Evolutionary conservation across 129 eudicot genomes (phyloP).

Genomic region (Rutidosis leptorrhynchoides): DNA sequence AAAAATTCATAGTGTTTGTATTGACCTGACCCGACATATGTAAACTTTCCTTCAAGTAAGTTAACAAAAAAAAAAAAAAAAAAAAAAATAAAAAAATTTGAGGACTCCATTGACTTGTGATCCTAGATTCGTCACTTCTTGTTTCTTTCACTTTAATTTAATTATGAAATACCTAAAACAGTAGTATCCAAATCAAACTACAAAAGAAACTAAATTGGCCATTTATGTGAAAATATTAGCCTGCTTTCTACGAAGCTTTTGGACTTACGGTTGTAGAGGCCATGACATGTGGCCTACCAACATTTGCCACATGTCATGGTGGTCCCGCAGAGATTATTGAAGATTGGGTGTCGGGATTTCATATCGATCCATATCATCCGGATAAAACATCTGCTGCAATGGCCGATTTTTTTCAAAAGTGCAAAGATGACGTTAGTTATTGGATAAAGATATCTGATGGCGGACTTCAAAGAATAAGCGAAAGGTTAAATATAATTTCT

Average conservation of each 20-base stretch:
- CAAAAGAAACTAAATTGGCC: too few species aligned
- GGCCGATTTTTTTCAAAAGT: slow-evolving; percentile 60
- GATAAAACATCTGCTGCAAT: slow-evolving; percentile 55
- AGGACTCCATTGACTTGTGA: too few species aligned
- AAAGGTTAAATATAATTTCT: too few species aligned
- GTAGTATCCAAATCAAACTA: too few species aligned
- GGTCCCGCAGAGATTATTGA: slow-evolving; percentile 92
- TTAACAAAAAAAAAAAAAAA: too few species aligned
- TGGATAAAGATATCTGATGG: slow-evolving; percentile 70
- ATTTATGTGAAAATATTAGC: slow-evolving; percentile 39
- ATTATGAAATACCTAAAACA: too few species aligned
- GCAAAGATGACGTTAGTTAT: slow-evolving; percentile 59
- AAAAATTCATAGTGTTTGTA: too few species aligned
- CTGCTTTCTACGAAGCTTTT: slow-evolving; percentile 95
- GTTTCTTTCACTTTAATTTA: too few species aligned
- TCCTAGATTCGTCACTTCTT: too few species aligned
- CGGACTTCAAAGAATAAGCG: slow-evolving; percentile 62
- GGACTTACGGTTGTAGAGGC: slow-evolving; percentile 99
- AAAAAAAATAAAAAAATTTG: too few species aligned
- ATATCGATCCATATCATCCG: slow-evolving; percentile 92
- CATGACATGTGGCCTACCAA: slow-evolving; percentile 95
- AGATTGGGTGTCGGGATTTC: slow-evolving; percentile 83
- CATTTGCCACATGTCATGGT: slow-evolving; percentile 94
- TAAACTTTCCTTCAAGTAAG: too few species aligned
- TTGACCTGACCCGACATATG: too few species aligned